Percentiles rank a stretch among this genome's conserved stretches.
Conservation (phyloP, 495 filamentous ascomycete genomes). For the Xylaria curta region DNA sequence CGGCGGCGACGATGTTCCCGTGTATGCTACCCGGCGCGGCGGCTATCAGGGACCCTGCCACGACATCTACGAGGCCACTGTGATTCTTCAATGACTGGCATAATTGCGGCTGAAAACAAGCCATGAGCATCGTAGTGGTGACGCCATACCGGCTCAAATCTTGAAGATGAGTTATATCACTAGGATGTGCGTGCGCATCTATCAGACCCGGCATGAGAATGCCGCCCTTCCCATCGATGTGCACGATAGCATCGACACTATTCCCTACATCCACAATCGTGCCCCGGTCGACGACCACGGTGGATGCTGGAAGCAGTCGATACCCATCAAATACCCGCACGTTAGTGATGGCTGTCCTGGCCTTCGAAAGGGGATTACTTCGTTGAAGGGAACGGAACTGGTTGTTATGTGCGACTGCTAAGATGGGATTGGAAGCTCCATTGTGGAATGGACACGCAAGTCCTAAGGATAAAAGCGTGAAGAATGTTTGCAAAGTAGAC, state of each 20-base stretch:
- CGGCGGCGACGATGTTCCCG: neutral
- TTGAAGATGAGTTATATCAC: conserved; percentile 28
- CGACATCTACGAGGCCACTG: conserved; percentile 30
- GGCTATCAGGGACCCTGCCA: conserved; percentile 32
- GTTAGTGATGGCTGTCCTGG: conserved; percentile 20
- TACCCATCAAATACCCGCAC: conserved; percentile 27
- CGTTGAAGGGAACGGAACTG: neutral
- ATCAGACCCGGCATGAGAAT: conserved; percentile 42
- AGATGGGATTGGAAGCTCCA: neutral
- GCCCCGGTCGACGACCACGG: conserved; percentile 16
- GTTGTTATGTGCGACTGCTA: neutral
- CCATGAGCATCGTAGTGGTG: conserved; percentile 40
- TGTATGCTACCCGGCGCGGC: conserved; percentile 30
- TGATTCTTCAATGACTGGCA: conserved; percentile 28
- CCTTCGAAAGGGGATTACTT: neutral
- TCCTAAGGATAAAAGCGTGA: neutral
- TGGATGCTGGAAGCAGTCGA: conserved; percentile 17
- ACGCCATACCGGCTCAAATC: conserved; percentile 37
- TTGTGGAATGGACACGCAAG: conserved; percentile 11
- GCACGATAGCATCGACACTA: neutral
- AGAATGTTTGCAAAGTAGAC: neutral
- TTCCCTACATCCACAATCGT: neutral
- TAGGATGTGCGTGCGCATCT: conserved; percentile 39
- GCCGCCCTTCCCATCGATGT: conserved; percentile 35
- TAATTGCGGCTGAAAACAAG: conserved; percentile 28